Evolutionary conservation across 768 basidiomycete genomes (phyloP), one percentile per base, ranked within the genome.

Genomic region (Lactifluus echinatus): DNA sequence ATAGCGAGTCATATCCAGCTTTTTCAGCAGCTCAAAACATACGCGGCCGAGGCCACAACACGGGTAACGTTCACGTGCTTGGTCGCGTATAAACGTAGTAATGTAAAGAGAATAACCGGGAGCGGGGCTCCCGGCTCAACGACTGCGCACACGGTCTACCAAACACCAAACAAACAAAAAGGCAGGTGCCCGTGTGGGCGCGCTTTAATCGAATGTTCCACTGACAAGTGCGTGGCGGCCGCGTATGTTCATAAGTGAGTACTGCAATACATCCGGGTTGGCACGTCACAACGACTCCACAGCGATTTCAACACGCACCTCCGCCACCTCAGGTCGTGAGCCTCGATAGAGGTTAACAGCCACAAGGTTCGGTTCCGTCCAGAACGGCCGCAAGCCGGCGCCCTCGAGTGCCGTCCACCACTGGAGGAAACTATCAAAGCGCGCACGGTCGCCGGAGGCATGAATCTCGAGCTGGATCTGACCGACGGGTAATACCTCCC

Each of bases 381-480:
- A 83, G 72, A 88, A 87, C 3, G 86, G 84, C 34, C 86, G 73
- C 47, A 88, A 70, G 0, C 46, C 46, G 0, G 46, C 46, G 3
- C n/a, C 19, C n/a, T 47, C 46, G 8, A 47, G 46, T 4, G 46
- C 85, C 84, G 84, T 79, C 84, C 85, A 88, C 82, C 82, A 88
- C 24, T 64, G 64, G 17, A 83, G 68, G 65, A 82, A 79, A 53
- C 82, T 74, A 1, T 71, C 66, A 68, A 84, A 83, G 42, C 65
- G 68, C 61, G 45, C 62, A 36, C 59, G 65, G 55, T 65, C 65
- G 46, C 63, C 60, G 66, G 62, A 64, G 4, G 67, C 61, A 65
- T 88, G 87, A 34, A 88, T 73, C 67, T 87, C 84, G 23, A 88
- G 73, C 65, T 82, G 82, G 23, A 88, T 76, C 66, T 88, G 85